Percentiles rank a stretch among this genome's conserved stretches.
phyloP scores from a whole-genome alignment of 2,329 filamentous ascomycete species.

The Curvularia sp. region DNA sequence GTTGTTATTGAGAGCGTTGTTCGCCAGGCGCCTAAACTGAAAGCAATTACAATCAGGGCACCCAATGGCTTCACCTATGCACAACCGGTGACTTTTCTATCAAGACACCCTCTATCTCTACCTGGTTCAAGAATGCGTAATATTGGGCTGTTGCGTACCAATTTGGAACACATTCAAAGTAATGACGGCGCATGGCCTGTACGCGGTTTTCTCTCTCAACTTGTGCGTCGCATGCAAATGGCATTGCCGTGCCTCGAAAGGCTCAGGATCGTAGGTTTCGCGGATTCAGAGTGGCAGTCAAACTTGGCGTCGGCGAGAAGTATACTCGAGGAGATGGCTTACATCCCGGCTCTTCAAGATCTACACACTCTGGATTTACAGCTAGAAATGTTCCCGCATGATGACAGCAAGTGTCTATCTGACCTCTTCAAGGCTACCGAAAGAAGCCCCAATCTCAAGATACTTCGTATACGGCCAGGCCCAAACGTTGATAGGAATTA shows the following conservation, averaged over 20 bases:
- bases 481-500: not conserved
- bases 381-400: slow-evolving; percentile 8
- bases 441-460: not conserved
- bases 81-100: not conserved
- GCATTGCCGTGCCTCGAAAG: not conserved
- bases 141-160: not conserved
- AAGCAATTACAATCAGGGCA: slow-evolving; percentile 2
- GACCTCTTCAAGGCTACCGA: slow-evolving; percentile 1
- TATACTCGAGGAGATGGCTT: not conserved
- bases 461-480: not conserved
- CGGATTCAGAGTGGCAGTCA: slow-evolving; percentile 7
- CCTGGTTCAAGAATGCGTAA: not conserved
- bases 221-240: not conserved
- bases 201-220: not conserved
- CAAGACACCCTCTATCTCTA: too few relatives aligned
- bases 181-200: not conserved
- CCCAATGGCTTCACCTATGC: not conserved
- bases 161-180: not conserved
- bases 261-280: not conserved
- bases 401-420: not conserved
- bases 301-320: not conserved
- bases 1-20: not conserved
- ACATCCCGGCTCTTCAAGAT: not conserved
- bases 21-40: not conserved
- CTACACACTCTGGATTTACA: slow-evolving; percentile 11